Percentiles rank a stretch among this genome's conserved stretches.
Conservation (phyloP, 352 stramenopile genomes). For the Phytopythium vexans region DNA sequence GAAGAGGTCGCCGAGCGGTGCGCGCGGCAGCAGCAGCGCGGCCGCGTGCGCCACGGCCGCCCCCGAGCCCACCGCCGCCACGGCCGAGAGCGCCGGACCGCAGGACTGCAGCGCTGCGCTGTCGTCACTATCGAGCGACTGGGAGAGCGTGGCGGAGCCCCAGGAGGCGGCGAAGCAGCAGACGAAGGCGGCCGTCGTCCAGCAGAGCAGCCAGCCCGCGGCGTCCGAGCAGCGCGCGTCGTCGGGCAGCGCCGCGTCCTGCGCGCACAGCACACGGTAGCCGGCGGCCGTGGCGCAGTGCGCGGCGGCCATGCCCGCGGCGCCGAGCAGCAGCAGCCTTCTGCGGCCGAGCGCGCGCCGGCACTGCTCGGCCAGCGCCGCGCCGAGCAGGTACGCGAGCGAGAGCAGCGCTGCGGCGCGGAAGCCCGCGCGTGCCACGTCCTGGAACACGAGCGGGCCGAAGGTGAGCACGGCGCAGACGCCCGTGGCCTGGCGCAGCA, state of each 20-base stretch:
- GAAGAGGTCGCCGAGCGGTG: slow-evolving; percentile 49
- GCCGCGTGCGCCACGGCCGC: slow-evolving; percentile 13
- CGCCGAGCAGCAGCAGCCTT: slow-evolving; percentile 25
- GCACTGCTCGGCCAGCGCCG: slow-evolving; percentile 17
- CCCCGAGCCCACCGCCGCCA: slow-evolving; percentile 30
- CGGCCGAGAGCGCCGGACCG: slow-evolving; percentile 28
- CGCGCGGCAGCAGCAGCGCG: slow-evolving; percentile 11
- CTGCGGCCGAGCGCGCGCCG: slow-evolving; percentile 24
- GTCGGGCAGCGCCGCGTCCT: slow-evolving; percentile 13
- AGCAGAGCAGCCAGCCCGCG: slow-evolving; percentile 34
- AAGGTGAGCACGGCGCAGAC: slow-evolving; percentile 32
- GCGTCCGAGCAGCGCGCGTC: slow-evolving; percentile 15
- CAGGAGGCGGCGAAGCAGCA: slow-evolving; percentile 15
- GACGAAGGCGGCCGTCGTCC: slow-evolving; percentile 25
- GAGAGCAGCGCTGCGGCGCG: slow-evolving; percentile 20
- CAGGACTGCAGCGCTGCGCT: slow-evolving; percentile 27
- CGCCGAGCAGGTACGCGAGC: slow-evolving; percentile 24
- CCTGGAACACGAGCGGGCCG: slow-evolving; percentile 27
- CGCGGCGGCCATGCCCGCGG: slow-evolving; percentile 24
- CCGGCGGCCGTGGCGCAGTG: slow-evolving; percentile 28
- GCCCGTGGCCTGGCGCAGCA: slow-evolving; percentile 15
- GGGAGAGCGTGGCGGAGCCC: slow-evolving; percentile 3
- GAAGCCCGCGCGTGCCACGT: slow-evolving; percentile 23
- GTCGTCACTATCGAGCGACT: slow-evolving; percentile 27
- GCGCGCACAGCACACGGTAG: slow-evolving; percentile 23